Base-by-base conservation (phyloP, 2,329 filamentous ascomycete genomes). In the Xylaria sp. region DNA sequence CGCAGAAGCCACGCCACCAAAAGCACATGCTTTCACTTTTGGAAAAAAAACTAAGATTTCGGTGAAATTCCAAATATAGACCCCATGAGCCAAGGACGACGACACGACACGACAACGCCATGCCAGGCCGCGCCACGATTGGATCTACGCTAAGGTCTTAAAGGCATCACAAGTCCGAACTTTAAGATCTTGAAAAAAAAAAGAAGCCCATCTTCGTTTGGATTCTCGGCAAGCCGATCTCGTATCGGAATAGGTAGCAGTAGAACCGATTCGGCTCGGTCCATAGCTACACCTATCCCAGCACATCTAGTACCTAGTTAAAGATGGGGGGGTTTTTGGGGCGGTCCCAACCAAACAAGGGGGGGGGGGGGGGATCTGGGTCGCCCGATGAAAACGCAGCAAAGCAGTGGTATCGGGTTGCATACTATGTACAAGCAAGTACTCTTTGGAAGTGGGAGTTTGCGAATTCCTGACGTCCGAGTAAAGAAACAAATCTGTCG, bases 391-490 rank as follows among this genome's bases (percentile, higher is more conserved):
- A 53, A 56, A 30, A 58, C 49, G 42, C 58, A 55, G 55, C 60
- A 58, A 48, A 53, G 54, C 39, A 59, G 52, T 64, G 67, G 67
- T 70, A 69, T 69, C 68, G 60, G 61, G 59, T 68, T 65, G 61
- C 23, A 30, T 30, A 30, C 61, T 70, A 70, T 69, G 68, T 70
- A 69, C 68, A 69, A 64, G 60, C 59, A 57, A 34, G 23, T 30
- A 30, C 58, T 46, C 58, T 59, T 60, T 54, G 56, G 55, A 30
- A 30, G 23, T 30, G 54, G 42, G 42, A 48, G 56, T 54, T 59
- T 50, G 54, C 39, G 54, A 54, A 9, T 59, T 63, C 61, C 59
- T 44, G 54, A 59, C 51, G 42, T 64, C 54, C 60, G 52, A 59
- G 50, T 58, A 58, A 59, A 60, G 52, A 60, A 62, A 62, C 54